Conservation (phyloP, 768 basidiomycete species). For the Tulasnella sp. region DNA sequence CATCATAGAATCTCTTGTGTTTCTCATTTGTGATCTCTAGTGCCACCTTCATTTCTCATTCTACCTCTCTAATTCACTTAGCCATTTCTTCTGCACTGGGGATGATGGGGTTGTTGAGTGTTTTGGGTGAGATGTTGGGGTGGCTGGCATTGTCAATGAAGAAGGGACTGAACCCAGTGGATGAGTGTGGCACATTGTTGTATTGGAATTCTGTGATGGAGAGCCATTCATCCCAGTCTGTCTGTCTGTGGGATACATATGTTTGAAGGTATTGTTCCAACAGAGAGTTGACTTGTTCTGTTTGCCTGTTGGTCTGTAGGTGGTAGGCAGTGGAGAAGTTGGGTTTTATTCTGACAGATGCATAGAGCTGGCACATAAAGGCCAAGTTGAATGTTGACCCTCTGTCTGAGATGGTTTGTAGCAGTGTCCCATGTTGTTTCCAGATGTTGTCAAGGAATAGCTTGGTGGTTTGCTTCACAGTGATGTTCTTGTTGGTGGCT, state of each 20-base stretch:
- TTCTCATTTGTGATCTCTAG: background rate
- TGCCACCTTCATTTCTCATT: background rate
- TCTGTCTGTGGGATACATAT: background rate
- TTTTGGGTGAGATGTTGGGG: background rate
- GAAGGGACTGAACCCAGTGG: conserved; percentile 4
- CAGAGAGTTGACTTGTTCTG: background rate
- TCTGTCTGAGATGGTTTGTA: background rate
- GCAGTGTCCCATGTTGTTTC: background rate
- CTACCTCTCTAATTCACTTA: background rate
- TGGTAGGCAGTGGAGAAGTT: conserved; percentile 5
- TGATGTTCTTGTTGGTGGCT: background rate
- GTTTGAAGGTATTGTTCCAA: background rate
- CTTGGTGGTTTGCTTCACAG: background rate
- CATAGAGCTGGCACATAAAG: background rate
- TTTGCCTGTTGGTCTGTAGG: conserved; percentile 13
- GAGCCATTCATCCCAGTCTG: background rate
- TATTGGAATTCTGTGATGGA: background rate
- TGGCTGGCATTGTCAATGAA: background rate
- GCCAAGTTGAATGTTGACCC: background rate
- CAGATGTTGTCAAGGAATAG: conserved; percentile 2
- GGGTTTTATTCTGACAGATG: background rate
- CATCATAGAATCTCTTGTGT: background rate
- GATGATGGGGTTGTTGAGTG: background rate
- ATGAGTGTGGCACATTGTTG: background rate
- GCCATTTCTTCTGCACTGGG: background rate